A percentile compares a stretch with the other conserved stretches of the same genome.
Conservation (phyloP, 164 flowering plant genomes). For the Nymphaea colorata region DNA sequence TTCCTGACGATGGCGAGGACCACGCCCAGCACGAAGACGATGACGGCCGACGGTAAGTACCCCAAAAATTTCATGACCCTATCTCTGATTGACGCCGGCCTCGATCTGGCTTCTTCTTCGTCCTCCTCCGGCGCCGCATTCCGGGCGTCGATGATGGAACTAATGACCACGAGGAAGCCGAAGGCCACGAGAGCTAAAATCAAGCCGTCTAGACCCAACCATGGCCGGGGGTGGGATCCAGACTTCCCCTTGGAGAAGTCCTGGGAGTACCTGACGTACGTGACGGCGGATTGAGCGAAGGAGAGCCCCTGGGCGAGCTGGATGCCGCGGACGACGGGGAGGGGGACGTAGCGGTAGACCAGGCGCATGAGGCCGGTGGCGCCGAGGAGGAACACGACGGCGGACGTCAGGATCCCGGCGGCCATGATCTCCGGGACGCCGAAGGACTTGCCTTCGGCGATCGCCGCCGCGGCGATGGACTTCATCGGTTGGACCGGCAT, state of each 20-base stretch:
- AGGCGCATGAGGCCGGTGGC: slow-evolving; percentile 63
- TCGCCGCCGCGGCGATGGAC: slow-evolving; percentile 76
- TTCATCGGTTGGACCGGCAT: slow-evolving; percentile 99
- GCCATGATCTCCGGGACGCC: slow-evolving; percentile 77
- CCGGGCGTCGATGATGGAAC: not conserved
- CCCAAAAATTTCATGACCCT: slow-evolving; percentile 22
- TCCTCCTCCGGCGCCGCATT: not conserved
- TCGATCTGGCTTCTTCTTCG: too few relatives aligned
- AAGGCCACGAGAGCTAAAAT: slow-evolving; percentile 54
- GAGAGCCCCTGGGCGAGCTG: slow-evolving; percentile 90
- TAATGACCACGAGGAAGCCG: slow-evolving; percentile 49
- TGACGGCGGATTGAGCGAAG: slow-evolving; percentile 64
- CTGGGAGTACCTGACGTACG: slow-evolving; percentile 48
- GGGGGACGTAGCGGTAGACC: slow-evolving; percentile 53
- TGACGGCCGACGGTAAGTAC: slow-evolving; percentile 61
- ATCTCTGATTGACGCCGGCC: slow-evolving; percentile 1
- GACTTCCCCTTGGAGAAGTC: slow-evolving; percentile 54
- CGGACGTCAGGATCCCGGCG: slow-evolving; percentile 67
- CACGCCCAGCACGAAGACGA: slow-evolving; percentile 55
- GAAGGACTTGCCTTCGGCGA: slow-evolving; percentile 33
- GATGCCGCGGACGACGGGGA: slow-evolving; percentile 77
- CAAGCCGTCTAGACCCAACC: slow-evolving; percentile 84
- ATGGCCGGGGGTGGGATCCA: slow-evolving; percentile 26
- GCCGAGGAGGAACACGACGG: slow-evolving; percentile 41
- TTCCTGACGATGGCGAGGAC: slow-evolving; percentile 44